Percentiles rank a stretch among this genome's conserved stretches.
Conservation (phyloP, 768 basidiomycete species). For the Termitomyces sp. region DNA sequence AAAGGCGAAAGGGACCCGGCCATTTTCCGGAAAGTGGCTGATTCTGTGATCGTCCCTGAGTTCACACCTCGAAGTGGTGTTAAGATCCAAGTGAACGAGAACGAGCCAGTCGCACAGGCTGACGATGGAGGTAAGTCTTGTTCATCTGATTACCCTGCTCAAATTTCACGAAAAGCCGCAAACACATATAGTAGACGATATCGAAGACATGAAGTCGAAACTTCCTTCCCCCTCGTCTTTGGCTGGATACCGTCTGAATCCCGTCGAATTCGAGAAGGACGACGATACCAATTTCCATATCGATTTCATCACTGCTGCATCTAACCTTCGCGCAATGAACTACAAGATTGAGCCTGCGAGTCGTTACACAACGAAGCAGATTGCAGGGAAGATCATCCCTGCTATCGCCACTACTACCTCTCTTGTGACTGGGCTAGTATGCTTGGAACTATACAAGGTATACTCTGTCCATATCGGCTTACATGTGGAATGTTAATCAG, state of each 20-base stretch:
- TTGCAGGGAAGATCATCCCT: conserved; percentile 98
- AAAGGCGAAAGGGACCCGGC: conserved; percentile 79
- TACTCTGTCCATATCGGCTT: background rate
- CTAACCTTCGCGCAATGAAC: conserved; percentile 93
- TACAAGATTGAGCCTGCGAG: conserved; percentile 86
- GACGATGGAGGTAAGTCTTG: conserved; percentile 31
- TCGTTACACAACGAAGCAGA: conserved; percentile 92
- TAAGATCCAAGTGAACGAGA: conserved; percentile 91
- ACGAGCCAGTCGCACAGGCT: conserved; percentile 71
- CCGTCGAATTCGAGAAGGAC: conserved; percentile 99
- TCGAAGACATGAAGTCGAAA: conserved; percentile 51
- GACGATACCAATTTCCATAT: conserved; percentile 98
- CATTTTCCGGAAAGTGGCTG: conserved; percentile 79
- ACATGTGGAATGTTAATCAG: background rate
- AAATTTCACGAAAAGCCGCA: conserved; percentile 10
- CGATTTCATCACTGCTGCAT: conserved; percentile 97
- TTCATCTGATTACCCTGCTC: background rate
- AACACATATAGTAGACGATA: conserved; percentile 38
- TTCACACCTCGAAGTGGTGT: conserved; percentile 92
- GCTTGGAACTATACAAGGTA: conserved; percentile 96
- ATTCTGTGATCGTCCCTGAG: conserved; percentile 79
- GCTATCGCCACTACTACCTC: conserved; percentile 99
- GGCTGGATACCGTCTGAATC: conserved; percentile 91
- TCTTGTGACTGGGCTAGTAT: conserved; percentile 91
- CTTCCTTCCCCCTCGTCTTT: conserved; percentile 88